phyloP scores from a whole-genome alignment of 257 asterid species.

The Marsdenia floribunda region DNA sequence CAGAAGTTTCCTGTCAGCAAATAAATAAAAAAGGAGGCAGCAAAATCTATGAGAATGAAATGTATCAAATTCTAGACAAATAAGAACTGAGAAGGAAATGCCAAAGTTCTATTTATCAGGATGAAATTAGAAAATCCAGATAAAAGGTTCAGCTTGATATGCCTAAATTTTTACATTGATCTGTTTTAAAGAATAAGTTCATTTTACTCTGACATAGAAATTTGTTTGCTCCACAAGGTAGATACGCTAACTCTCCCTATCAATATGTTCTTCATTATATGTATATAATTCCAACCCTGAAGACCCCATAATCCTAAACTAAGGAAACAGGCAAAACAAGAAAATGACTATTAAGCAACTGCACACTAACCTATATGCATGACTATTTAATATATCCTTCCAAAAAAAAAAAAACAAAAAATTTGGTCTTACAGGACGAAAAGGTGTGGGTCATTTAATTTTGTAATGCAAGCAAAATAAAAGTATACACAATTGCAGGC shows the following conservation, averaged over 20 bases:
- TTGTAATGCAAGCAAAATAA: not conserved
- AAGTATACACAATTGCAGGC: not conserved
- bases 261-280: not conserved
- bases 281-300: not conserved
- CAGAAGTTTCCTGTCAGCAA: conserved; percentile 66
- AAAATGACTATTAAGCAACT: not conserved
- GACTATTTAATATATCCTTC: not conserved
- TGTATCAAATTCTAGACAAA: not conserved
- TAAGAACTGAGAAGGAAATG: not conserved
- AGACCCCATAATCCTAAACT: not conserved
- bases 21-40: not conserved
- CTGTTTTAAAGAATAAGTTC: not conserved
- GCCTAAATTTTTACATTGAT: not conserved
- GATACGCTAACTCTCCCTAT: not conserved
- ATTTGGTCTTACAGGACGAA: not conserved
- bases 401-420: not conserved
- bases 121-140: not conserved
- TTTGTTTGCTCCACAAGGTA: not conserved
- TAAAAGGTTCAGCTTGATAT: not conserved
- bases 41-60: conserved; percentile 1
- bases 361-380: not conserved
- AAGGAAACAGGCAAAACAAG: not conserved
- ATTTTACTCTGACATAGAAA: not conserved
- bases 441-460: not conserved
- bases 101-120: not conserved